Evolutionary conservation across 345 rosid species (phyloP), one percentile per base, ranked within the genome.

Genomic region (Hypericum androsaemum): DNA sequence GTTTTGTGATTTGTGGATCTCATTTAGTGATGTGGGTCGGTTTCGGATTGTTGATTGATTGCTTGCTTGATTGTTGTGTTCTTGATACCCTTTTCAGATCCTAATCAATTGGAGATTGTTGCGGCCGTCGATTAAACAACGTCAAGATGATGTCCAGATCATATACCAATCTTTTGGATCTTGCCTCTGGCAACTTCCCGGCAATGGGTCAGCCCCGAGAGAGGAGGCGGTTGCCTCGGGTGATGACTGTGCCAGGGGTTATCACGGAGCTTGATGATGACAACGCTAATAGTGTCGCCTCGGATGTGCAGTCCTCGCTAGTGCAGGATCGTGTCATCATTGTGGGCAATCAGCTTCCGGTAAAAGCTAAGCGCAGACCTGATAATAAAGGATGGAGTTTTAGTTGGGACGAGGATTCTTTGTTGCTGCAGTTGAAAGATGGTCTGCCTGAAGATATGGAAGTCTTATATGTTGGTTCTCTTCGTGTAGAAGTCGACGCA

Each of bases 91-190:
- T 37, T 67, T 79, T 57, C 85, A 76, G 81, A 69, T 79, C 76
- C 55, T 71, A 55, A 39, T 12, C 28, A 53, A 42, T 61, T 71
- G 38, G 40, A 60, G 55, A 35, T 37, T 41, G 50, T 57, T 55
- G 37, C 8, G 40, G 37, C 57, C 45, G 64, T 42, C 50, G 41
- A 36, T 51, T 60, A 44, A 41, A 61, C 57, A 17, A 41, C 50
- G 52, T 57, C 35, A 72, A 69, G 35, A 83, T 83, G 90, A 72
- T 80, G 80, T 83, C 82, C 10, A 72, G 69, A 64, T 83, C 92
- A 12, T 80, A 83, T 68, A 83, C 85, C 56, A 83, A 83, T 65
- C 88, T 83, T 42, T 74, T 78, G 60, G 92, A 83, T 83, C 84
- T 83, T 66, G 92, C 83, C n/a, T 74, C 86, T 5, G 90, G 90